Conservation (phyloP, 208 protist genomes). For the Jaenimonas drosophilae region DNA sequence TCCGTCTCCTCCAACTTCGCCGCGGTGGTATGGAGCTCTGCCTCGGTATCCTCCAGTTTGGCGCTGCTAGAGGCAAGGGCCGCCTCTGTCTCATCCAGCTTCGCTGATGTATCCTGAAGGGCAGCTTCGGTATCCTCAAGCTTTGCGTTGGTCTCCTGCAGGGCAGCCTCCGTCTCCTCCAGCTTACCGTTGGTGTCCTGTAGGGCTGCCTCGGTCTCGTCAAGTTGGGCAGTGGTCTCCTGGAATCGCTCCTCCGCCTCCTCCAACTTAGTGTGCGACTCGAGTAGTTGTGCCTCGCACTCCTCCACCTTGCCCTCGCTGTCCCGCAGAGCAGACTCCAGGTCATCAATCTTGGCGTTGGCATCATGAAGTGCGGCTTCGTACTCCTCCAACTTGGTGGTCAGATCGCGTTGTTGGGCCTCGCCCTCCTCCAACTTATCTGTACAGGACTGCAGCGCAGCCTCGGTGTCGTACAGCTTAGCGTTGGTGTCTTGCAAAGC, state of each 20-base stretch:
- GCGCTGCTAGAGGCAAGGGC: too few species aligned
- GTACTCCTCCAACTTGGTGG: slow-evolving; percentile 13
- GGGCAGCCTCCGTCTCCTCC: slow-evolving; percentile 1
- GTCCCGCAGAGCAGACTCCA: slow-evolving; percentile 4
- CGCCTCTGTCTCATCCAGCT: slow-evolving; percentile 5
- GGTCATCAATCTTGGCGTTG: slow-evolving; percentile 7
- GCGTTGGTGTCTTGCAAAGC: slow-evolving; percentile 8
- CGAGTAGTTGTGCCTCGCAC: slow-evolving; percentile 11
- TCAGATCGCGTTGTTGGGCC: slow-evolving; percentile 3
- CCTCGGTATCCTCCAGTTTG: not conserved
- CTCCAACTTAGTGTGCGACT: not conserved
- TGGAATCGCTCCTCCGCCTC: slow-evolving; percentile 1
- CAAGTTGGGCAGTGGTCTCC: not conserved
- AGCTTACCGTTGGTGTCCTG: slow-evolving; percentile 7
- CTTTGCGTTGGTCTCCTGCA: not conserved
- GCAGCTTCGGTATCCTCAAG: not conserved
- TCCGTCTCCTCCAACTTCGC: not conserved
- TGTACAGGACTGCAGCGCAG: slow-evolving; percentile 5
- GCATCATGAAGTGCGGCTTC: slow-evolving; percentile 13
- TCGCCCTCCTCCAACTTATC: slow-evolving; percentile 6
- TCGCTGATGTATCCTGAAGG: slow-evolving; percentile 3
- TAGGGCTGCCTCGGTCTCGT: slow-evolving; percentile 3
- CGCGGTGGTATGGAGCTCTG: not conserved
- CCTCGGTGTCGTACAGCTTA: slow-evolving; percentile 3
- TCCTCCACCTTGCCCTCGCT: slow-evolving; percentile 13